A percentile compares a stretch with the other conserved stretches of the same genome.
phyloP scores from a whole-genome alignment of 1,284 basidiomycete genomes.

The Melampsora larici-populina region DNA sequence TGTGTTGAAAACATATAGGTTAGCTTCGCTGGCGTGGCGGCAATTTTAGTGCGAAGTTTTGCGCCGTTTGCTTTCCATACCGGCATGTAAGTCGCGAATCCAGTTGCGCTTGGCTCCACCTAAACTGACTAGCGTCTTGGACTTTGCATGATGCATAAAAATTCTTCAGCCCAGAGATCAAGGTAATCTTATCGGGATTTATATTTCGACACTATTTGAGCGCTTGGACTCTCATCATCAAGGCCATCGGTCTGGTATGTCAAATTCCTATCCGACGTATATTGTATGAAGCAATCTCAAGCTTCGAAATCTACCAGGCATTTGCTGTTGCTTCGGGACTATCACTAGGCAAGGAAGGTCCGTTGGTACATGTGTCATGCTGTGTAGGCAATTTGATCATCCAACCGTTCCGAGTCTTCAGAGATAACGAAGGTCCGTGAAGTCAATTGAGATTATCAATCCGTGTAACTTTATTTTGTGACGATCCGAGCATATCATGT shows the following conservation, averaged over 20 bases:
- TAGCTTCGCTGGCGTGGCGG: conserved; percentile 64
- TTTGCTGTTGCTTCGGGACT: conserved; percentile 46
- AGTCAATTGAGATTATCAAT: not conserved
- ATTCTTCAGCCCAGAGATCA: conserved; percentile 64
- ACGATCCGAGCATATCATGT: not conserved
- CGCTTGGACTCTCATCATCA: conserved; percentile 63
- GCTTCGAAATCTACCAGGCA: conserved; percentile 44
- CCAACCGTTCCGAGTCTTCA: conserved; percentile 30
- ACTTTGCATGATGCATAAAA: not conserved
- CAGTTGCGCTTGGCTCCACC: not conserved
- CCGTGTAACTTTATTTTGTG: not conserved
- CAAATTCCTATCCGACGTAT: not conserved
- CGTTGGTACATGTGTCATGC: conserved; percentile 52
- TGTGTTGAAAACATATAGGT: conserved; percentile 56
- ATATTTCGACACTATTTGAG: conserved; percentile 68
- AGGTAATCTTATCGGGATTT: conserved; percentile 70
- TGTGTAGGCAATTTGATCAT: conserved; percentile 52
- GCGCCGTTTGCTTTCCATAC: conserved; percentile 74
- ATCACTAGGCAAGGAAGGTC: conserved; percentile 49
- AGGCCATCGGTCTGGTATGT: conserved; percentile 37
- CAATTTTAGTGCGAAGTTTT: conserved; percentile 64
- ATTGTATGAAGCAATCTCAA: not conserved
- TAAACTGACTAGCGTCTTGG: not conserved
- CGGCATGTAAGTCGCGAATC: conserved; percentile 60
- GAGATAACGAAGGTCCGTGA: conserved; percentile 36